phyloP scores from a whole-genome alignment of 2,329 filamentous ascomycete species.

The Dichotomopilus funicola region DNA sequence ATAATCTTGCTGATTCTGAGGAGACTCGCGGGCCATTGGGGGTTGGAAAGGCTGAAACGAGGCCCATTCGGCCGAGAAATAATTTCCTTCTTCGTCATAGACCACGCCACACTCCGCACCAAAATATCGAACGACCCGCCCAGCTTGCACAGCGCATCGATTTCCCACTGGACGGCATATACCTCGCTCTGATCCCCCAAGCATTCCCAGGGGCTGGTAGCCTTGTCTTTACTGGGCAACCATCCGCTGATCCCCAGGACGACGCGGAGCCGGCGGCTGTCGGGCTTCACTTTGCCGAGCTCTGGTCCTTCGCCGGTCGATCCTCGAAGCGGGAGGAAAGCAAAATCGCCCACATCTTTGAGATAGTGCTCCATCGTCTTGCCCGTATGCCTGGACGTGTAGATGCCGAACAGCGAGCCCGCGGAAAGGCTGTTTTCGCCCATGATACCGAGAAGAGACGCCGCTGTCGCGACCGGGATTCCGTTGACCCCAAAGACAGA shows the following conservation, averaged over 20 bases:
- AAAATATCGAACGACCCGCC: conserved; percentile 72
- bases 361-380: conserved; percentile 87
- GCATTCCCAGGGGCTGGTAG: conserved; percentile 71
- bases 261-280: conserved; percentile 67
- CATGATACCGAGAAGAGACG: conserved; percentile 71
- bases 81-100: conserved; percentile 52
- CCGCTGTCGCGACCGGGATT: conserved; percentile 65
- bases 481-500: conserved; percentile 71
- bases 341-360: conserved; percentile 82
- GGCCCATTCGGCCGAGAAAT: conserved; percentile 41
- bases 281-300: conserved; percentile 46
- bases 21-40: conserved; percentile 54
- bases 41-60: conserved; percentile 5
- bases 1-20: conserved; percentile 66
- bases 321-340: conserved; percentile 67
- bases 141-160: conserved; percentile 68
- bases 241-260: conserved; percentile 79
- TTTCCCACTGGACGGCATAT: conserved; percentile 80
- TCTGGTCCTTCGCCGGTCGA: conserved; percentile 35
- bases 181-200: conserved; percentile 68
- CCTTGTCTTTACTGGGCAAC: conserved; percentile 64
- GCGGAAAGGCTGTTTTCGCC: conserved; percentile 74
- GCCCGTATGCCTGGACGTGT: conserved; percentile 72
- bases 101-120: conserved; percentile 76
- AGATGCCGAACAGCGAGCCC: conserved; percentile 86